Conservation (phyloP, 1,139 yeast species). For the Magnusiomyces sp. region DNA sequence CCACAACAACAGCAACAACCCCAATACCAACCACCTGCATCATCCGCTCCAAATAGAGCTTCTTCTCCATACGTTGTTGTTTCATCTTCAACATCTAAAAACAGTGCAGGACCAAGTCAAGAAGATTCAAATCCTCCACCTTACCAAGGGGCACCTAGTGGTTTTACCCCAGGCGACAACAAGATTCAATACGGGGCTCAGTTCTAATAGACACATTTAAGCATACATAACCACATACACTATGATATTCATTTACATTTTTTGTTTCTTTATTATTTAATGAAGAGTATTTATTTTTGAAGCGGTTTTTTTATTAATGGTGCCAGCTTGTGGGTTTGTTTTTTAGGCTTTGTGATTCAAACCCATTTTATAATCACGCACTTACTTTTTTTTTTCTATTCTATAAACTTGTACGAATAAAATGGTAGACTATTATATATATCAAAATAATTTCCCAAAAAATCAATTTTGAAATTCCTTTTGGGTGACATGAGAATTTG, state of each 20-base stretch:
- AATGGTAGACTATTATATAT: too few relatives aligned
- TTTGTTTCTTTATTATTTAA: background rate
- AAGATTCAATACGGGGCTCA: constrained; percentile 21
- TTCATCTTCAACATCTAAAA: background rate
- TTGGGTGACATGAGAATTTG: too few relatives aligned
- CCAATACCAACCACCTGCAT: background rate
- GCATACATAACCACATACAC: background rate
- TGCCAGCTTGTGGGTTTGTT: too few relatives aligned
- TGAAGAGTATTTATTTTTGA: background rate
- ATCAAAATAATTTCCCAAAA: too few relatives aligned
- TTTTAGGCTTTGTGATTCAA: too few relatives aligned
- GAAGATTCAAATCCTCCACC: constrained; percentile 17
- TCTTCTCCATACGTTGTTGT: background rate
- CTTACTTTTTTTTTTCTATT: too few relatives aligned
- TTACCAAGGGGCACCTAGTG: constrained; percentile 7
- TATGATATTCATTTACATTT: background rate
- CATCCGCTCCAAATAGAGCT: background rate
- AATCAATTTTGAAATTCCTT: too few relatives aligned
- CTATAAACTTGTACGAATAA: too few relatives aligned
- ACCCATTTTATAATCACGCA: too few relatives aligned
- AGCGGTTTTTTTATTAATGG: background rate
- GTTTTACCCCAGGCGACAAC: constrained; percentile 19
- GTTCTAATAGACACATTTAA: background rate
- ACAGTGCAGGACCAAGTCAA: background rate
- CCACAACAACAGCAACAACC: background rate